A percentile compares a stretch with the other conserved stretches of the same genome.
These are phyloP conservation scores for Argentina anserina DNA, from an alignment of 306 rosid genomes.

Conservation along the genomic window DNA sequence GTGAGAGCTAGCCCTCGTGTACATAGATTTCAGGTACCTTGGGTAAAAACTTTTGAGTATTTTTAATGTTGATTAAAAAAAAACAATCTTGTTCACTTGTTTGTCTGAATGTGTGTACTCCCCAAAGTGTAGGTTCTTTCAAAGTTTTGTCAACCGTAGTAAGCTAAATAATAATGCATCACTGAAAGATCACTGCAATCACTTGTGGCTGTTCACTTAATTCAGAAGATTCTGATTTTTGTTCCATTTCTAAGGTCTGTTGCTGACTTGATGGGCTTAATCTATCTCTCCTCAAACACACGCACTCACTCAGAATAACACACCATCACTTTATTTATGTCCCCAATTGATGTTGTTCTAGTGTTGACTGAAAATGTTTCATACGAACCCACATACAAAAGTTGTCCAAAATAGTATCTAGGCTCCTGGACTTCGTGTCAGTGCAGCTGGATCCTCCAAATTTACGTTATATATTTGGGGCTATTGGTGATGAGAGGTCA, in stretches of 20 bases:
- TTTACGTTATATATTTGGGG: background rate
- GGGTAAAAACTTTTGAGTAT: background rate
- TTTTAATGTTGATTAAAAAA: background rate
- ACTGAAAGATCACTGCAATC: background rate
- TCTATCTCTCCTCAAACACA: background rate
- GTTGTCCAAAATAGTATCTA: background rate
- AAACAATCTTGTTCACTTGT: background rate
- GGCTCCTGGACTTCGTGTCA: background rate
- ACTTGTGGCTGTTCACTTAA: background rate
- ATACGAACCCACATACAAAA: background rate
- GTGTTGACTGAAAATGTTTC: too few relatives aligned
- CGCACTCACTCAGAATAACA: background rate
- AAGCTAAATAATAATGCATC: conserved; percentile 2
- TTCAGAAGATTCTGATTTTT: background rate
- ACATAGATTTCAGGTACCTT: conserved; percentile 77
- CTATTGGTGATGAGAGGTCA: background rate
- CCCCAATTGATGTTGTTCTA: background rate
- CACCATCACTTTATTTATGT: background rate
- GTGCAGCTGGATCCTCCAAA: background rate
- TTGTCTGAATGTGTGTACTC: background rate
- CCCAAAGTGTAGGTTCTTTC: background rate
- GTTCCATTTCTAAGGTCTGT: background rate
- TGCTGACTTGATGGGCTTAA: background rate
- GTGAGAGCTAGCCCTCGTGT: conserved; percentile 47
- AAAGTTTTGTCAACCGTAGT: background rate